A percentile compares a stretch with the other conserved stretches of the same genome.
Evolutionary conservation across 148 eudicot genomes (phyloP).

Genomic region (Heliamphora exappendiculata): DNA sequence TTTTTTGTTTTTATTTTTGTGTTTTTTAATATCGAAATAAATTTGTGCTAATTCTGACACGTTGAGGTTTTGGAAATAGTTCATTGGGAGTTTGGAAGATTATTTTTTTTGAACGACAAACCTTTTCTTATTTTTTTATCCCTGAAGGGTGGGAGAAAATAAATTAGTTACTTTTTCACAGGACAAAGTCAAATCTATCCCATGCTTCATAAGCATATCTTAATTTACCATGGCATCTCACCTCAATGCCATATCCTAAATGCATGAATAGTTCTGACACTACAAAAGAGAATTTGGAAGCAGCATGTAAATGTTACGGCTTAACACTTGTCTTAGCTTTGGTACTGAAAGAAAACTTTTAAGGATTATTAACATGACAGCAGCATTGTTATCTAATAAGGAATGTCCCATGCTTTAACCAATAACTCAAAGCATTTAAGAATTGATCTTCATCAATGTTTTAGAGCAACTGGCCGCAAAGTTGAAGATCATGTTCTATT

Average conservation of each 20-base stretch:
- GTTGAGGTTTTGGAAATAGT: not conserved
- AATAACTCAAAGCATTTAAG: not conserved
- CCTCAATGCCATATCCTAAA: not conserved
- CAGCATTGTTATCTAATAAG: not conserved
- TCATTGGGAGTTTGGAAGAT: not conserved
- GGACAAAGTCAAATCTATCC: not conserved
- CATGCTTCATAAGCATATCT: conserved; percentile 1
- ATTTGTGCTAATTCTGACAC: not conserved
- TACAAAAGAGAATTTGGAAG: not conserved
- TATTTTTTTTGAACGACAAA: not conserved
- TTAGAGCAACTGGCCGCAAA: conserved; percentile 69
- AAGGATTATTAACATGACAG: not conserved
- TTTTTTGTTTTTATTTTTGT: not conserved
- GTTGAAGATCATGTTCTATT: conserved; percentile 96
- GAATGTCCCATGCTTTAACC: conserved; percentile 1
- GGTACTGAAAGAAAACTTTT: not conserved
- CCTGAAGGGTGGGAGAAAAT: conserved; percentile 2
- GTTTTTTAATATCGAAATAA: not conserved
- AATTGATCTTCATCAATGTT: conserved; percentile 10
- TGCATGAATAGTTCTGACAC: not conserved
- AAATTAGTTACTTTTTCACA: not conserved
- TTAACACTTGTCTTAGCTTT: not conserved
- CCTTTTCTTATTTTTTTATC: not conserved
- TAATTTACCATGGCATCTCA: not conserved
- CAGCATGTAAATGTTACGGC: not conserved